These are phyloP conservation scores for Erodium moschatum DNA, from an alignment of 441 rosid species.

Conservation along the genomic window DNA sequence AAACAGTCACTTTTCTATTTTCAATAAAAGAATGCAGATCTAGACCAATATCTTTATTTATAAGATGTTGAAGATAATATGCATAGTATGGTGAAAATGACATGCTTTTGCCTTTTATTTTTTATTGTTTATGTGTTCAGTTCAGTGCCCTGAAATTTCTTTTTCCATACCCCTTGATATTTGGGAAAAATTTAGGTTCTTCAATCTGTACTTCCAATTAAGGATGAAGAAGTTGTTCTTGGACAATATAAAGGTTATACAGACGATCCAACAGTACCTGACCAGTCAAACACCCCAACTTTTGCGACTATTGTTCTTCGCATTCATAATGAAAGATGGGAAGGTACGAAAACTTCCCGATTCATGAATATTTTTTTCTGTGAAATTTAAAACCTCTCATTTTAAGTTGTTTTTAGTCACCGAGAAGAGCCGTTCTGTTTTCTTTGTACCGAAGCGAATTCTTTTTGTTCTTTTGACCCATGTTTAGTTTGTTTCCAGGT, in stretches of 20 bases:
- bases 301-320: conserved; percentile 78
- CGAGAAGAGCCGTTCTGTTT: background rate
- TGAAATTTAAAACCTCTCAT: background rate
- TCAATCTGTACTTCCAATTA: conserved; percentile 81
- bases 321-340: conserved; percentile 97
- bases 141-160: background rate
- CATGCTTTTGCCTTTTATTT: background rate
- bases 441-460: conserved; percentile 11
- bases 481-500: conserved; percentile 38
- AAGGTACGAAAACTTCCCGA: conserved; percentile 40
- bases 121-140: background rate
- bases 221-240: conserved; percentile 83
- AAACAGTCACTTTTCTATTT: background rate
- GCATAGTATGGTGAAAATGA: background rate
- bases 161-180: conserved; percentile 21
- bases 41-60: background rate
- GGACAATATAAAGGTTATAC: conserved; percentile 90
- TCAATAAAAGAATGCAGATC: background rate
- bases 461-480: conserved; percentile 9
- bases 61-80: background rate
- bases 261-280: conserved; percentile 90
- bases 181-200: conserved; percentile 55
- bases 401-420: background rate
- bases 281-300: conserved; percentile 83
- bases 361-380: background rate